These are phyloP conservation scores for Phycomyces blakesleeanus DNA, from an alignment of 192 early-diverging fungal species.

Conservation along the genomic window DNA sequence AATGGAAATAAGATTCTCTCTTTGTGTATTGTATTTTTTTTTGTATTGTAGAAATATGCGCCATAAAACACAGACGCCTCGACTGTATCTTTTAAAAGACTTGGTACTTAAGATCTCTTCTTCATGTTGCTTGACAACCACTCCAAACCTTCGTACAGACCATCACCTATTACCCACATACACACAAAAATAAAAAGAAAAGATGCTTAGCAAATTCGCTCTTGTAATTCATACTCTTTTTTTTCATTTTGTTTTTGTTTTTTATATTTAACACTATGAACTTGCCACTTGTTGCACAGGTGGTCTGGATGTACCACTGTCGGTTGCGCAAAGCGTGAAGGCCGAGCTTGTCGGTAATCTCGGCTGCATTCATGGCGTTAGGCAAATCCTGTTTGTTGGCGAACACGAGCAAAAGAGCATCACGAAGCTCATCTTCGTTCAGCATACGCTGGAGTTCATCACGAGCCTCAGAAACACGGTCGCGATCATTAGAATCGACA, in stretches of 20 bases:
- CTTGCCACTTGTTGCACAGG: slow-evolving; percentile 69
- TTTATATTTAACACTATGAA: not conserved
- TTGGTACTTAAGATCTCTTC: slow-evolving; percentile 33
- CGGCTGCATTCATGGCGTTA: slow-evolving; percentile 89
- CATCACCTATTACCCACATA: slow-evolving; percentile 62
- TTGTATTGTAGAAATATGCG: too few species aligned
- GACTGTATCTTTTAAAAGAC: too few species aligned
- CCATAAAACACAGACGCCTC: too few species aligned
- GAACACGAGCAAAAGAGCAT: slow-evolving; percentile 85
- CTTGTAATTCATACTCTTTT: too few species aligned
- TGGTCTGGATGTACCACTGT: slow-evolving; percentile 91
- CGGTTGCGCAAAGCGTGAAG: slow-evolving; percentile 75
- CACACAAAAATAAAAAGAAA: not conserved
- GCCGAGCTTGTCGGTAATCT: slow-evolving; percentile 92
- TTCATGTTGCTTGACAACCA: slow-evolving; percentile 79
- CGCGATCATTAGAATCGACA: slow-evolving; percentile 93
- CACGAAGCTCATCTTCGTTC: slow-evolving; percentile 90
- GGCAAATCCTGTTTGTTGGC: slow-evolving; percentile 99
- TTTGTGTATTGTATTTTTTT: not conserved
- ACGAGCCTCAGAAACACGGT: slow-evolving; percentile 86
- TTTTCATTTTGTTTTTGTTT: too few species aligned
- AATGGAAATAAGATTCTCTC: not conserved
- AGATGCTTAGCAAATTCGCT: not conserved
- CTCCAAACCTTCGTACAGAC: slow-evolving; percentile 94
- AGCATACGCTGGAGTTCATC: slow-evolving; percentile 92